Base-by-base conservation (phyloP, 2,329 filamentous ascomycete genomes). In the Mycosphaerella sp. region DNA sequence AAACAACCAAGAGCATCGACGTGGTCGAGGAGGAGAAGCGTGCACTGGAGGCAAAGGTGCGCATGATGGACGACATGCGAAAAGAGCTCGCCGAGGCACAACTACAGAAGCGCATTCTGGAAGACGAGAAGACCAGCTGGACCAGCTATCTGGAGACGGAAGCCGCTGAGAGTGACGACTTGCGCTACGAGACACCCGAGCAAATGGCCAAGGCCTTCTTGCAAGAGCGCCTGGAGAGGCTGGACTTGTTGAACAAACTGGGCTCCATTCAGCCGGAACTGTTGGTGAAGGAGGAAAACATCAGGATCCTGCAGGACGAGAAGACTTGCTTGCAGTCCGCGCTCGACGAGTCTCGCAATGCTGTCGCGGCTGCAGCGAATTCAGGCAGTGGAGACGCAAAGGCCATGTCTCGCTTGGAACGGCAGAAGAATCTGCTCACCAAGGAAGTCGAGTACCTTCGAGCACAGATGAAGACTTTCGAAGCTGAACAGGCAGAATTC, bases 11-110 rank as follows among this genome's bases (percentile, higher is more conserved):
- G 70, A 88, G 87, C n/a, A 84, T 95, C 1, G 88, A 95, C 64
- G 80, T 98, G 2, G 86, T 97, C 0, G 89, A 98, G 66, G 93
- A 98, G 68, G 89, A 98, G 73, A 97, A 97, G 74, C 79, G 87
- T 55, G 81, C 82, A 0, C 72, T 98, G 17, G 85, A 93, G 67
- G 82, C 84, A 28, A 88, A 83, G 64, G 68, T 98, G 1, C 82
- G 88, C 54, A 75, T 85, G 34, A 85, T 91, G 68, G 82, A 87
- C 51, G 76, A 80, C 10, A 64, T 95, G 8, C 82, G 93, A 63
- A 76, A 80, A 25, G 87, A 96, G 64, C 75, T 97, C 10, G 78
- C 81, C 8, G 91, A 95, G 66, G 80, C 86, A 16, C 80, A 86
- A 55, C 77, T 95, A 35, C 89, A 95, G 64, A 84, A 87, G 48